Evolutionary conservation across 164 flowering plant species (phyloP), one percentile per base, ranked within the genome.

Genomic region (Euptelea pleiosperma): DNA sequence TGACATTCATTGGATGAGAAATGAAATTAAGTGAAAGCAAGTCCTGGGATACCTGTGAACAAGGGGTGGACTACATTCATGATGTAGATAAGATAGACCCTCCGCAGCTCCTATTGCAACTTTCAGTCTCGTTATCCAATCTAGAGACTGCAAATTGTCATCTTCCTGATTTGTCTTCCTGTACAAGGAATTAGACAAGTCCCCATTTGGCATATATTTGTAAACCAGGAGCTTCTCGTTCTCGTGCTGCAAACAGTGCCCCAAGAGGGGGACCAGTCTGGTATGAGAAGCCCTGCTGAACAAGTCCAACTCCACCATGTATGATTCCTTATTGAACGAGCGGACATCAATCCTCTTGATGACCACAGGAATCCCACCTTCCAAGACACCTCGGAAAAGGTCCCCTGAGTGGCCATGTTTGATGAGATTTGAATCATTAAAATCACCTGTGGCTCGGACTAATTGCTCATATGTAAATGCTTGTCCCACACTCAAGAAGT

Each of bases 61-160:
- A 39, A 87, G 67, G 14, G 97, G 84, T 6, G 96, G 96, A 37
- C 55, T 73, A 55, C 97, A 90, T 61, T 92, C 98, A 63, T 92
- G 94, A 72, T 92, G 98, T 24, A 92, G 75, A 74, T 81, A 80
- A 37, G 80, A 73, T 25, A 92, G 74, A 40, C 87, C 96, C 73
- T 92, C 98, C 1, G 98, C 97, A 45, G 90, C 86, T 70, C 97
- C 98, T 31, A 62, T 78, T 26, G 98, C 98, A 68, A 92, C 86
- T 69, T 92, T 92, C 52, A 92, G 67, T 69, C 98, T 83, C 9
- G 93, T 92, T 69, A 92, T 92, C 98, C 98, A 92, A 74, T 92
- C 98, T 66, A 92, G 68, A 34, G 98, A 89, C 78, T 86, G 85
- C 55, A 86, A 75, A 60, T 77, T 67, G 41, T 83, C 94, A 47